These are phyloP conservation scores for Neurospora sp. DNA, from an alignment of 495 filamentous ascomycete genomes.

Conservation along the genomic window DNA sequence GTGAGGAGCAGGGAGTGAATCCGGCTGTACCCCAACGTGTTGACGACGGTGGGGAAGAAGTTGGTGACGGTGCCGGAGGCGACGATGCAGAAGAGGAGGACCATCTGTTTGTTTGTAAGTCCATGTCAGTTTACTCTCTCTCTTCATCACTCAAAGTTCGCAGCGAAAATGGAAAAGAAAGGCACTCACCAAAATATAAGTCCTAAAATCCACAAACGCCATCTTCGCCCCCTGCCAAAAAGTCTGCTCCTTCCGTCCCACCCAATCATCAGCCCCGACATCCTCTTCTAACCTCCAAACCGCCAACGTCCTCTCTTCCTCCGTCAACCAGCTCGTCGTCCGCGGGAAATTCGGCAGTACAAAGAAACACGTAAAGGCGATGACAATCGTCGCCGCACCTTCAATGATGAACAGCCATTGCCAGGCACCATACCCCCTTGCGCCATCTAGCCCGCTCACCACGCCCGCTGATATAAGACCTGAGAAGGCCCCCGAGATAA, in stretches of 20 bases:
- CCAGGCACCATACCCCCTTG: constrained; percentile 36
- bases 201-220: constrained; percentile 64
- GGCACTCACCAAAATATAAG: constrained; percentile 49
- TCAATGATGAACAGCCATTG: constrained; percentile 76
- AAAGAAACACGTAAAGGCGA: constrained; percentile 42
- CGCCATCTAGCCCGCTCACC: constrained; percentile 37
- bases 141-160: not conserved
- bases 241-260: constrained; percentile 48
- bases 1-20: constrained; percentile 66
- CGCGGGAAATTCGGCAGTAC: constrained; percentile 72
- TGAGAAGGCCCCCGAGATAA: constrained; percentile 55
- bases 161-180: no score
- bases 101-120: constrained; percentile 28
- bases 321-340: constrained; percentile 62
- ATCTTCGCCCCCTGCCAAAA: constrained; percentile 58
- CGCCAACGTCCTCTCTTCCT: constrained; percentile 59
- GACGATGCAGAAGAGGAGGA: constrained; percentile 63
- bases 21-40: constrained; percentile 53
- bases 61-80: constrained; percentile 69
- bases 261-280: constrained; percentile 69
- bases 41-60: constrained; percentile 81
- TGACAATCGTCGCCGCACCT: constrained; percentile 43
- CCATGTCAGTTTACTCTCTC: no score
- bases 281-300: constrained; percentile 66
- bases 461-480: constrained; percentile 53